Conservation (phyloP, 768 basidiomycete genomes). For the Lactarius pseudohatsudake region DNA sequence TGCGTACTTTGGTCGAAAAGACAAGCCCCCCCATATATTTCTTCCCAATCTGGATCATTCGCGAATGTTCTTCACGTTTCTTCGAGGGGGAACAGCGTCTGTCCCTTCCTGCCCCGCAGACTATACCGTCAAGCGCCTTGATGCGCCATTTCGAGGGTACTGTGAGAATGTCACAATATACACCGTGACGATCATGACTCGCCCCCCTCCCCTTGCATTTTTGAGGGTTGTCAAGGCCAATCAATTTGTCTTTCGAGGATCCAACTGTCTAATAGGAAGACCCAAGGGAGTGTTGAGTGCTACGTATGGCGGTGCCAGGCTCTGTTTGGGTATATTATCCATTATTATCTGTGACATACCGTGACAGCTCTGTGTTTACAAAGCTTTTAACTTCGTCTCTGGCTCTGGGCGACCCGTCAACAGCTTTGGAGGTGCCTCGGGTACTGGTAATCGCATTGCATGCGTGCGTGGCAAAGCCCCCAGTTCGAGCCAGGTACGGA, state of each 20-base stretch:
- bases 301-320: background rate
- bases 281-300: background rate
- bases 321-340: conserved; percentile 9
- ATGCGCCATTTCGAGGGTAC: conserved; percentile 1
- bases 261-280: conserved; percentile 1
- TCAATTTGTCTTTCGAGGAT: background rate
- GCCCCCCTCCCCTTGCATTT: background rate
- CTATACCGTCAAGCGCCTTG: conserved; percentile 5
- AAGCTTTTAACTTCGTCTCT: conserved; percentile 1
- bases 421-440: background rate
- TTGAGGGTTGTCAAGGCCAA: background rate
- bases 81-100: background rate
- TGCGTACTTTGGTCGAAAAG: conserved; percentile 16
- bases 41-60: conserved; percentile 4
- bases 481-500: background rate
- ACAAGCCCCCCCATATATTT: background rate
- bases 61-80: conserved; percentile 18
- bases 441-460: conserved; percentile 1
- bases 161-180: conserved; percentile 21
- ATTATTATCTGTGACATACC: conserved; percentile 18
- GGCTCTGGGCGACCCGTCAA: background rate
- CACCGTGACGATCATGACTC: conserved; percentile 10
- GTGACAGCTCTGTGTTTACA: conserved; percentile 11
- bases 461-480: conserved; percentile 10
- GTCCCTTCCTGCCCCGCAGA: conserved; percentile 4